Evolutionary conservation across 202 grass and related monocot genomes (phyloP), one percentile per base, ranked within the genome.

Genomic region (Schoenoplectus tabernaemontani): DNA sequence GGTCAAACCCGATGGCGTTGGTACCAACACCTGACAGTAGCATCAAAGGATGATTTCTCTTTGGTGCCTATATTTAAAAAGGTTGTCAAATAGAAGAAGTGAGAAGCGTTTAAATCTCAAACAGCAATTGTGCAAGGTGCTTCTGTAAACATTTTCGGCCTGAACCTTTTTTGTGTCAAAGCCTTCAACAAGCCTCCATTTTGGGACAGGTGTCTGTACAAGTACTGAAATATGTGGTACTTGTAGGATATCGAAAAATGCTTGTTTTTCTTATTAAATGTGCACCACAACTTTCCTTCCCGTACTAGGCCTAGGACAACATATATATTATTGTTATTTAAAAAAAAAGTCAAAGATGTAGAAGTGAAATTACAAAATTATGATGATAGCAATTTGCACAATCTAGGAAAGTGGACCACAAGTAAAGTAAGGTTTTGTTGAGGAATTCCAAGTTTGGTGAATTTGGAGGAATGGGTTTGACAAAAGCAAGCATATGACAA

Each of bases 41-140:
- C 89, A 99, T 91, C 85, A 99, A 85, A 12, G 92, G 92, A 77
- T 95, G 96, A 77, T 99, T 95, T 79, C 96, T 89, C 87, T 89
- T 92, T 8, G 96, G 92, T 47, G 90, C 86, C 92, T 99, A 79
- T 67, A 74, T 19, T 30, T 53, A 75, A 33, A 75, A 32, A 34
- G 44, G 70, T 73, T 73, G 20, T 37, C 38, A 78, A 54, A 70
- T 53, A 75, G 6, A 54, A 6, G 37, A 12, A 42, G 16, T 42
- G 43, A 46, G 1, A 32, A n/a, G 24, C 19, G 16, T 54, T 36
- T 19, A 19, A 54, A 36, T 75, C 70, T 34, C 2, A 30, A 32
- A 30, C 23, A 51, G 44, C 23, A 72, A 32, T 3, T 30, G 12
- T 72, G 44, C 23, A 72, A 50, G 61, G 32, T 72, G 30, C 12